Percentiles rank a stretch among this genome's conserved stretches.
Evolutionary conservation across 106 monocot genomes (phyloP).

Genomic region (Allium cepa): DNA sequence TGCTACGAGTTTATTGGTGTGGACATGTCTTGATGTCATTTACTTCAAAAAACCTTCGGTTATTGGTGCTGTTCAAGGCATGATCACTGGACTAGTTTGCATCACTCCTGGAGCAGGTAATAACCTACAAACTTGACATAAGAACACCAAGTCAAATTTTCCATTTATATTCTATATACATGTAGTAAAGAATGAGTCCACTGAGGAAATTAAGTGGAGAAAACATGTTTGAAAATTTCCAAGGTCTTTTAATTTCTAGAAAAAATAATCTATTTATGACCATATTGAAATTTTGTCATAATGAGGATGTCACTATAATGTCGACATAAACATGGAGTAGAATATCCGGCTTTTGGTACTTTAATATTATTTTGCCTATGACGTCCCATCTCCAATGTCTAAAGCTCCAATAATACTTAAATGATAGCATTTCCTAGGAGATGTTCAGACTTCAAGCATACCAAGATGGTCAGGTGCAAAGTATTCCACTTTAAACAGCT

Average conservation of each 20-base stretch:
- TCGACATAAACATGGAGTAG: too few species aligned
- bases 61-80: constrained; percentile 24
- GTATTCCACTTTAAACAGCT: too few species aligned
- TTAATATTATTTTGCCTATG: too few species aligned
- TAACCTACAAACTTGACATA: not conserved
- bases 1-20: constrained; percentile 21
- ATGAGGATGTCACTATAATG: not conserved
- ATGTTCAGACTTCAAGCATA: too few species aligned
- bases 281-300: not conserved
- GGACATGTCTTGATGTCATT: constrained; percentile 36
- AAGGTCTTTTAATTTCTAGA: not conserved
- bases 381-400: too few species aligned
- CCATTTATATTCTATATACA: not conserved
- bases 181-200: not conserved
- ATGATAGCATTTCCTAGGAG: too few species aligned
- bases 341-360: too few species aligned
- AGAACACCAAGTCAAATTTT: not conserved
- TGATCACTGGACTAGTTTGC: constrained; percentile 24
- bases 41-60: constrained; percentile 40
- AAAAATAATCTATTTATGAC: not conserved
- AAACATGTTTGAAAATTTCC: not conserved
- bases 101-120: constrained; percentile 30
- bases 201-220: not conserved
- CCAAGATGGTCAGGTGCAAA: too few species aligned
- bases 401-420: too few species aligned